These are phyloP conservation scores for Gyromitra esculenta DNA, from an alignment of 2,329 filamentous ascomycete genomes.

Conservation along the genomic window DNA sequence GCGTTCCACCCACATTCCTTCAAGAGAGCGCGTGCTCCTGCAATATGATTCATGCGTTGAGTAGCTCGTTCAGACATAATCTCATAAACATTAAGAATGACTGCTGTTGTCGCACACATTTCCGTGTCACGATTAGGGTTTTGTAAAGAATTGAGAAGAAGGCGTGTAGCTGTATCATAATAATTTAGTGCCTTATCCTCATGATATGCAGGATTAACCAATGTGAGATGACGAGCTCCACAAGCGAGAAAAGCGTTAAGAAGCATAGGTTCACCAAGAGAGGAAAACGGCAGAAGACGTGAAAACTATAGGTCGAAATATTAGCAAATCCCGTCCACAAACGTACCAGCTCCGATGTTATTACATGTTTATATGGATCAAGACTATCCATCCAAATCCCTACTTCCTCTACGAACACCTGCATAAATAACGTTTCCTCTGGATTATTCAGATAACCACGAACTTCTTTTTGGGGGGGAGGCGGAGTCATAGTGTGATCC, in stretches of 20 bases:
- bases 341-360: conserved; percentile 53
- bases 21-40: conserved; percentile 83
- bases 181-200: conserved; percentile 83
- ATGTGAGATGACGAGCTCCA: conserved; percentile 80
- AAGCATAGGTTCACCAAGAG: conserved; percentile 84
- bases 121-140: conserved; percentile 85
- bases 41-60: conserved; percentile 88
- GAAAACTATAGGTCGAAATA: conserved; percentile 69
- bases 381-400: conserved; percentile 94
- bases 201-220: conserved; percentile 74
- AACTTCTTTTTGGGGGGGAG: conserved; percentile 62
- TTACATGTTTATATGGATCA: conserved; percentile 79
- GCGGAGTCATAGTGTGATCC: conserved; percentile 57
- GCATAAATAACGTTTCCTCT: conserved; percentile 88
- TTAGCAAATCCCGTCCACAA: conserved; percentile 38
- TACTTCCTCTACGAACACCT: conserved; percentile 89
- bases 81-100: conserved; percentile 91
- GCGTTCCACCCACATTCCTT: conserved; percentile 92
- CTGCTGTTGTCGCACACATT: conserved; percentile 85
- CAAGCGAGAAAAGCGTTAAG: conserved; percentile 89
- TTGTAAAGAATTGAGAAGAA: conserved; percentile 78
- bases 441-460: conserved; percentile 75
- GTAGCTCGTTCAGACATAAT: conserved; percentile 84
- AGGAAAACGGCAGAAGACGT: conserved; percentile 81
- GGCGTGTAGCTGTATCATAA: conserved; percentile 84